These are phyloP conservation scores for Psilocybe cyanescens DNA, from an alignment of 768 basidiomycete species.

Conservation along the genomic window DNA sequence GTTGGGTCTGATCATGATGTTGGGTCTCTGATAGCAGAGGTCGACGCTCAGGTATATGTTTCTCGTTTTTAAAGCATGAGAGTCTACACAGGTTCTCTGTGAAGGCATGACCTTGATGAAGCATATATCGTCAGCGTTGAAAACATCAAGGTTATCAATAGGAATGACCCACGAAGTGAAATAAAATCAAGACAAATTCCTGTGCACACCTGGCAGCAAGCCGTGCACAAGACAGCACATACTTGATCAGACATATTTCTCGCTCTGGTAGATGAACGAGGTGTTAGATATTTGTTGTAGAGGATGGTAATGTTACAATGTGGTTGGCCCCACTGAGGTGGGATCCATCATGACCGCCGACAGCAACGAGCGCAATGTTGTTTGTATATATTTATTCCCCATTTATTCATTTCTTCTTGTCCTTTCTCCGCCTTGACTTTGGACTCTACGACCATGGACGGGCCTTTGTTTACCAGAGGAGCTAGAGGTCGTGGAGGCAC, in stretches of 20 bases:
- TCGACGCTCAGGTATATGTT: slow-evolving; percentile 27
- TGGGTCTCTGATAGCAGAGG: slow-evolving; percentile 29
- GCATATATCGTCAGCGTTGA: not conserved
- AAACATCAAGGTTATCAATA: not conserved
- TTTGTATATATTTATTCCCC: slow-evolving; percentile 19
- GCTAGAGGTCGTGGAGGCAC: slow-evolving; percentile 27
- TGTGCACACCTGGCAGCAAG: slow-evolving; percentile 39
- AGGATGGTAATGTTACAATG: too few species aligned
- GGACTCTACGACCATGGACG: slow-evolving; percentile 26
- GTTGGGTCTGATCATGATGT: slow-evolving; percentile 18
- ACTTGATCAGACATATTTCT: slow-evolving; percentile 30
- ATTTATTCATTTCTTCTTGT: slow-evolving; percentile 11
- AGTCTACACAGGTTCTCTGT: slow-evolving; percentile 35
- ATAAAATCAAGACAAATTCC: slow-evolving; percentile 43
- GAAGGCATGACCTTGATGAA: slow-evolving; percentile 35
- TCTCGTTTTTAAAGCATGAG: slow-evolving; percentile 14
- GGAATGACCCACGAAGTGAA: slow-evolving; percentile 35
- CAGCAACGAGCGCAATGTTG: not conserved
- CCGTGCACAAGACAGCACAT: slow-evolving; percentile 30
- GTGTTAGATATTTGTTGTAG: not conserved
- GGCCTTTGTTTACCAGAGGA: slow-evolving; percentile 22
- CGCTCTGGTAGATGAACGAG: not conserved
- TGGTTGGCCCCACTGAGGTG: too few species aligned
- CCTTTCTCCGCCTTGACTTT: slow-evolving; percentile 4
- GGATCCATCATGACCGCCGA: too few species aligned